Conservation (phyloP, 2,329 filamentous ascomycete genomes). For the Aureobasidium leucospermi region DNA sequence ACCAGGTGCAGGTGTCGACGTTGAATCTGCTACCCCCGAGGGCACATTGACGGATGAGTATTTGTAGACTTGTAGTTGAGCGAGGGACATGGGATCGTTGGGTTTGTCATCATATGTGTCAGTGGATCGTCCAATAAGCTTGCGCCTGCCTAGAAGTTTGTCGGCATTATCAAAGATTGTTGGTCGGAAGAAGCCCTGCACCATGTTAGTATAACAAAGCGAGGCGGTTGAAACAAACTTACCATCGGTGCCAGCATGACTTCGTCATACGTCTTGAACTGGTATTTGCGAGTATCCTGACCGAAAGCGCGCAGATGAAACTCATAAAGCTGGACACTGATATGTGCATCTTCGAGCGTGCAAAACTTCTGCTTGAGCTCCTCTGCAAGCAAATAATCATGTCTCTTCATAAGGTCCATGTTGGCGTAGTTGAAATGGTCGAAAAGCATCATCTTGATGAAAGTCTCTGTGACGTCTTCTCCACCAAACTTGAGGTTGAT, state of each 20-base stretch:
- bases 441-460: constrained; percentile 96
- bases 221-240: constrained; percentile 18
- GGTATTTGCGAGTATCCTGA: constrained; percentile 84
- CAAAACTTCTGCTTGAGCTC: constrained; percentile 92
- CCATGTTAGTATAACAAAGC: background rate
- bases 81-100: constrained; percentile 80
- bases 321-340: constrained; percentile 79
- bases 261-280: constrained; percentile 96
- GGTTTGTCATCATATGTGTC: constrained; percentile 91
- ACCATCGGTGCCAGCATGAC: constrained; percentile 84
- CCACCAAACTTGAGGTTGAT: constrained; percentile 94
- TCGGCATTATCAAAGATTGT: constrained; percentile 73
- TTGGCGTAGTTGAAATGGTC: constrained; percentile 94
- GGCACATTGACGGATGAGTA: constrained; percentile 39
- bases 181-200: constrained; percentile 76
- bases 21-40: constrained; percentile 34
- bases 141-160: constrained; percentile 74
- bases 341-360: constrained; percentile 81
- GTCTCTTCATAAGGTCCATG: constrained; percentile 81
- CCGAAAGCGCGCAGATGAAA: constrained; percentile 86
- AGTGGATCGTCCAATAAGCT: constrained; percentile 77
- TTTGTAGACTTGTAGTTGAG: constrained; percentile 63
- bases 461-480: constrained; percentile 84
- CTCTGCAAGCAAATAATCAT: constrained; percentile 89
- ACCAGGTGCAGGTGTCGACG: constrained; percentile 44